Evolutionary conservation across 1,139 yeast species (phyloP).

Genomic region (Lodderomyces pseudojiufengensis): DNA sequence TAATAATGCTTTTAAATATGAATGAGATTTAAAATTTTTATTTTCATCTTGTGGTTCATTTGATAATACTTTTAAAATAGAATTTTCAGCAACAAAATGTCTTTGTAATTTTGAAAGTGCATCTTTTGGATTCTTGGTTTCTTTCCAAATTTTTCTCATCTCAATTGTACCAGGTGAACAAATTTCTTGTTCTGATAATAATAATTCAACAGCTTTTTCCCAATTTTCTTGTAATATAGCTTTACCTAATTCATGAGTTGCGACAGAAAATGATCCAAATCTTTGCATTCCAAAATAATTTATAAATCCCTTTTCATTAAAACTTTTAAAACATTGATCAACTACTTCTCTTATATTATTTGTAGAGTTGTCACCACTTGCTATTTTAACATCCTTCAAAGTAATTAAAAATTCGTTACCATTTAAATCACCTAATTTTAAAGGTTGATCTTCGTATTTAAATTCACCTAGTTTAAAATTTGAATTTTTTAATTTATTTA

Average conservation of each 20-base stretch:
- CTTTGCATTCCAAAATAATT: slow-evolving; percentile 97
- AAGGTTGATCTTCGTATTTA: slow-evolving; percentile 56
- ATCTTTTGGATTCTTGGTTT: slow-evolving; percentile 59
- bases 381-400: slow-evolving; percentile 58
- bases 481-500: slow-evolving; percentile 65
- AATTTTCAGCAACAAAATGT: slow-evolving; percentile 79
- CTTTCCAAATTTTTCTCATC: slow-evolving; percentile 79
- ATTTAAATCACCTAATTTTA: slow-evolving; percentile 74
- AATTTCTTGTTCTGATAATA: slow-evolving; percentile 79
- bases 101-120: slow-evolving; percentile 80
- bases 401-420: slow-evolving; percentile 90
- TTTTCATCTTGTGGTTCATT: slow-evolving; percentile 41
- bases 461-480: slow-evolving; percentile 79
- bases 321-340: slow-evolving; percentile 50
- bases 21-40: slow-evolving; percentile 43
- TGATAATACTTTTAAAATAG: slow-evolving; percentile 60
- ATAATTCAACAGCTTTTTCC: slow-evolving; percentile 72
- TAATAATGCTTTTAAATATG: slow-evolving; percentile 78
- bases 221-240: slow-evolving; percentile 69
- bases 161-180: slow-evolving; percentile 80
- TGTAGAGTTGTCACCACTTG: slow-evolving; percentile 14
- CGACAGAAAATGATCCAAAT: slow-evolving; percentile 90
- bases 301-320: slow-evolving; percentile 71
- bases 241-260: slow-evolving; percentile 85
- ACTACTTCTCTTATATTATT: slow-evolving; percentile 42